Conservation (phyloP, 805 yeast genomes). For the Wickerhamiella domercqiae region DNA sequence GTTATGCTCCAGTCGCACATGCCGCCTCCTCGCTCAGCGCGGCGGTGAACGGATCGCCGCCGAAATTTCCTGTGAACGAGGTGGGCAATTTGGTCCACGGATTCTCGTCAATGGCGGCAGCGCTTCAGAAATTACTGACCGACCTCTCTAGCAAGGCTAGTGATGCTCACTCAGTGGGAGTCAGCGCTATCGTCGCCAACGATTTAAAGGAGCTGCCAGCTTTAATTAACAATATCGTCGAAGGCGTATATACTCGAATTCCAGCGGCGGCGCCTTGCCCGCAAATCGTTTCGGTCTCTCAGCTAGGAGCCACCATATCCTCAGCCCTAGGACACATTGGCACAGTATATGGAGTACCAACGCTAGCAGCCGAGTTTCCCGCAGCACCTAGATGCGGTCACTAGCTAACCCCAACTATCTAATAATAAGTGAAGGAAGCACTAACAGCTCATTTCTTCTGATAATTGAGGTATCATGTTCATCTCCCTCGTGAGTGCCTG, state of each 20-base stretch:
- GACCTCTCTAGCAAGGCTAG: conserved; percentile 16
- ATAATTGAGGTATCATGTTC: too few species aligned
- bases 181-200: conserved; percentile 13
- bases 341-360: neutral
- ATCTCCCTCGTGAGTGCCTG: too few species aligned
- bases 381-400: neutral
- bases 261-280: neutral
- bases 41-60: neutral
- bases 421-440: too few species aligned
- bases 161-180: conserved; percentile 17
- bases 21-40: neutral
- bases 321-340: neutral
- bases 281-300: neutral
- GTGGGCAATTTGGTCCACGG: too few species aligned
- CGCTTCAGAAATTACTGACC: conserved; percentile 13
- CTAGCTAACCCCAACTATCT: neutral
- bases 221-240: conserved; percentile 12
- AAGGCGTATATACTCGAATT: neutral
- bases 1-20: neutral
- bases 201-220: conserved; percentile 16
- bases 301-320: neutral
- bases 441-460: too few species aligned
- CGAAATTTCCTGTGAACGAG: neutral
- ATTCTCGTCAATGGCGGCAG: conserved; percentile 4
- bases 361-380: neutral